A percentile compares a stretch with the other conserved stretches of the same genome.
Conservation (phyloP, 768 basidiomycete species). For the Imleria badia region DNA sequence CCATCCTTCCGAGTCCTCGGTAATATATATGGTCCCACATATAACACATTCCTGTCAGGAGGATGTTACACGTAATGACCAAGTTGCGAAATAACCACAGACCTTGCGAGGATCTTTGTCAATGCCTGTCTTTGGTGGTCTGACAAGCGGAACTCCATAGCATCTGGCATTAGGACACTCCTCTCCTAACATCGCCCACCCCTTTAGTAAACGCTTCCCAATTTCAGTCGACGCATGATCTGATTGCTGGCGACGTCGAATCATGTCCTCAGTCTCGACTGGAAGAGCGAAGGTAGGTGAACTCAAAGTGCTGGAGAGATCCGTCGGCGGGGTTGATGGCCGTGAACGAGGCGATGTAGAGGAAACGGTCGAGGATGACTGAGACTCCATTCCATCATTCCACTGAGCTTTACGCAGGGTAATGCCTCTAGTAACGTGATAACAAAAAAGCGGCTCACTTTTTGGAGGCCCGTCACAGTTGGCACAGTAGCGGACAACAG, state of each 20-base stretch:
- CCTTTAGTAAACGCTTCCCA: slow-evolving; percentile 72
- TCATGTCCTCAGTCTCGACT: slow-evolving; percentile 62
- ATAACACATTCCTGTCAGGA: slow-evolving; percentile 72
- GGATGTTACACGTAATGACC: slow-evolving; percentile 1
- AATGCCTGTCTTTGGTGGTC: slow-evolving; percentile 64
- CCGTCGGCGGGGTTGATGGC: slow-evolving; percentile 77
- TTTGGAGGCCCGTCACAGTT: slow-evolving; percentile 51
- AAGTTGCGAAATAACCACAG: slow-evolving; percentile 12
- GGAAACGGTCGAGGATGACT: slow-evolving; percentile 41
- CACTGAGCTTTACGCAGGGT: slow-evolving; percentile 12
- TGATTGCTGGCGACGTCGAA: slow-evolving; percentile 75
- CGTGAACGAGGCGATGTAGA: slow-evolving; percentile 56
- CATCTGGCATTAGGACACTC: slow-evolving; percentile 73
- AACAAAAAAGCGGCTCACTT: slow-evolving; percentile 28
- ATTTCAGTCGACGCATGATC: slow-evolving; percentile 80
- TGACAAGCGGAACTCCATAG: slow-evolving; percentile 80
- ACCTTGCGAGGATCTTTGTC: slow-evolving; percentile 70
- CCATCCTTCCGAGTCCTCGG: slow-evolving; percentile 53
- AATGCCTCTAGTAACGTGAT: slow-evolving; percentile 1
- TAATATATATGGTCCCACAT: slow-evolving; percentile 61
- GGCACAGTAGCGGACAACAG: slow-evolving; percentile 56
- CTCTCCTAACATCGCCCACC: slow-evolving; percentile 89
- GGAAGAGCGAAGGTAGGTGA: slow-evolving; percentile 65
- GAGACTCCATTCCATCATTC: slow-evolving; percentile 27
- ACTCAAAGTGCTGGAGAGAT: slow-evolving; percentile 58